Evolutionary conservation across 148 eudicot genomes (phyloP), one percentile per base, ranked within the genome.

Genomic region (Talinum fruticosum): DNA sequence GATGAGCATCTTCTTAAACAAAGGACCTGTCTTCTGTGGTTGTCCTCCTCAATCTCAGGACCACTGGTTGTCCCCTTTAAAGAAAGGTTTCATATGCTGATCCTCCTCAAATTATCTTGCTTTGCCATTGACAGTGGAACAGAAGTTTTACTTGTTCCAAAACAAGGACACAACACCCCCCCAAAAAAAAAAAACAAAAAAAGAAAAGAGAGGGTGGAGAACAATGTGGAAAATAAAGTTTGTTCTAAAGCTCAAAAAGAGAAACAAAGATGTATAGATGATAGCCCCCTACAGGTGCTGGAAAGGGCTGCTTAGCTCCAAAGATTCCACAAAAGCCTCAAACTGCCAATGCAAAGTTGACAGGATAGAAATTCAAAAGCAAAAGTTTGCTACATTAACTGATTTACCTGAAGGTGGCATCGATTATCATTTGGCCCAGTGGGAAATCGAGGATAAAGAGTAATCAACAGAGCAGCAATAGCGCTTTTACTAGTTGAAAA

Each of bases 391-490:
- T 37, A 54, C 41, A 78, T 34, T 69, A 79, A 14, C 69, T 24
- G 49, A 53, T 35, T 59, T 80, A 91, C 99, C 99, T 96, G 99
- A 74, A 96, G 93, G 84, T 91, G 97, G 86, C 99, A 96, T 54
- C 97, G 89, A 79, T 96, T 96, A 78, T 96, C 99, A 89, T 93
- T 91, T 69, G 97, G 96, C 75, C 97, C 97, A 23, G 88, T 87
- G 26, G 99, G 99, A 72, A 96, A 90, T 74, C 97, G 97, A 21
- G 99, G 99, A 91, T 96, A 96, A 62, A 96, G 82, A 65, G 97
- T 88, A 78, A 92, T 87, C 53, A 96, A 78, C 87, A 93, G 86
- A 41, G 87, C 89, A 66, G 97, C 97, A 82, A 93, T 85, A 78
- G 97, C 86, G 82, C 86, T 88, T 75, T 87, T 93, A 86, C 88